Base-by-base conservation (phyloP, 140 eudicot species). In the Erigeron philadelphicus region DNA sequence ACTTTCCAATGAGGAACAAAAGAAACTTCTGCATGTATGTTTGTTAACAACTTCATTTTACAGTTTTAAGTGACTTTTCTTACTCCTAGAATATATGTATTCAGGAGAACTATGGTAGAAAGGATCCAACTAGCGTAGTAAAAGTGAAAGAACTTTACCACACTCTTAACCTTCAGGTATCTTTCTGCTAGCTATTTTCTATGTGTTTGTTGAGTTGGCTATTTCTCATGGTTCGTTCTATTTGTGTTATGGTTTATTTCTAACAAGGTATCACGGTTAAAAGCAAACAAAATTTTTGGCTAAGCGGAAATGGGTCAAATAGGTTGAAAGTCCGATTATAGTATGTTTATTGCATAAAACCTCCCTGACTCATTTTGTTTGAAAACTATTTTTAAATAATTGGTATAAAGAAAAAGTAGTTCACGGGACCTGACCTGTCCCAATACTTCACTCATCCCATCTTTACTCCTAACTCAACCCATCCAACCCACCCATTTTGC, bases 21-120 rank as follows among this genome's bases (percentile, higher is more conserved):
- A 76, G 89, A 82, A 89, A 66, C 16, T 80, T 54, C 61, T 89
- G 47, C 15, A 64, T 47, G 96, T 84, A 80, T 79, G 88, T 31
- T 31, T 31, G 38, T 2, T 31, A 31, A 31, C 3, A 4, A 31
- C 3, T 31, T 31, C 38, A 31, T 31, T 31, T n/a, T 11, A 46
- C 9, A 7, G 38, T 40, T 5, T 40, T 11, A 61, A 16, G 3
- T 6, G 2, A 35, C 9, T 49, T 47, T 67, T 31, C 61, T 49
- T 35, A 49, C 62, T 16, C 61, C 46, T 41, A 54, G 18, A 41
- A 25, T 0, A 8, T 43, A 40, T 62, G 5, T 7, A 41, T 70
- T 3, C 82, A 89, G 94, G 96, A 89, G 61, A 84, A 86, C 72
- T 89, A 89, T 38, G 96, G 96, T 49, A 80, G 78, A 56, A 78